These are phyloP conservation scores for Leonotis leonurus DNA, from an alignment of 257 asterid genomes.

Conservation along the genomic window DNA sequence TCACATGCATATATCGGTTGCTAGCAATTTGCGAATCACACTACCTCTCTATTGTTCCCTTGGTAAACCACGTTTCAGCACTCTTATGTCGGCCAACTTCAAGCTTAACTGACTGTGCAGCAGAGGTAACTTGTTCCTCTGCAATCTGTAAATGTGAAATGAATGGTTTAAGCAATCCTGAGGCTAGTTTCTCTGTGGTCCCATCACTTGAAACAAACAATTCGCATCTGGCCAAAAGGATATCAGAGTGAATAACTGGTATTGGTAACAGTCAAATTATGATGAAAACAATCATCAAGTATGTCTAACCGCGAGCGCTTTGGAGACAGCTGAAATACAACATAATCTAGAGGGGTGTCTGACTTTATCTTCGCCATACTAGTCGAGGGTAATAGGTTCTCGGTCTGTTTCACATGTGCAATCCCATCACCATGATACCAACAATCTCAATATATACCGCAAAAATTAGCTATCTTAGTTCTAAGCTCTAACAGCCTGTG, in stretches of 20 bases:
- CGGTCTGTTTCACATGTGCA: conserved; percentile 30
- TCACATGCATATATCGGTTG: neutral
- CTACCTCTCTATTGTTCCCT: conserved; percentile 91
- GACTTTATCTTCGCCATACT: conserved; percentile 49
- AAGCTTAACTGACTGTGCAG: conserved; percentile 65
- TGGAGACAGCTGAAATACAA: conserved; percentile 78
- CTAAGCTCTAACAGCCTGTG: conserved; percentile 9
- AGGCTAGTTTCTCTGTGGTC: conserved; percentile 77
- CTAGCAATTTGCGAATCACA: conserved; percentile 14
- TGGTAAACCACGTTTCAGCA: conserved; percentile 74
- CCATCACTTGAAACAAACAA: conserved; percentile 74
- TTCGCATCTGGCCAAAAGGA: conserved; percentile 64
- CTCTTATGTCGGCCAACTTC: conserved; percentile 47
- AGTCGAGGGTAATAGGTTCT: conserved; percentile 10
- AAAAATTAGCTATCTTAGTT: neutral
- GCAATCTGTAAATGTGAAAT: conserved; percentile 66
- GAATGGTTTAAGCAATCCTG: conserved; percentile 92
- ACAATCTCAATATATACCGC: neutral
- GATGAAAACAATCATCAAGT: neutral
- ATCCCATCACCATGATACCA: conserved; percentile 24
- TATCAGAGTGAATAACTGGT: conserved; percentile 13
- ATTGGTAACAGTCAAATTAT: conserved; percentile 2
- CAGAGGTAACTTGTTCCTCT: conserved; percentile 66
- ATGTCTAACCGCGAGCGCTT: conserved; percentile 57
- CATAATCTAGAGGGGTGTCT: conserved; percentile 67